These are phyloP conservation scores for Endoconidiophora polonica DNA, from an alignment of 2,329 filamentous ascomycete genomes.

Conservation along the genomic window DNA sequence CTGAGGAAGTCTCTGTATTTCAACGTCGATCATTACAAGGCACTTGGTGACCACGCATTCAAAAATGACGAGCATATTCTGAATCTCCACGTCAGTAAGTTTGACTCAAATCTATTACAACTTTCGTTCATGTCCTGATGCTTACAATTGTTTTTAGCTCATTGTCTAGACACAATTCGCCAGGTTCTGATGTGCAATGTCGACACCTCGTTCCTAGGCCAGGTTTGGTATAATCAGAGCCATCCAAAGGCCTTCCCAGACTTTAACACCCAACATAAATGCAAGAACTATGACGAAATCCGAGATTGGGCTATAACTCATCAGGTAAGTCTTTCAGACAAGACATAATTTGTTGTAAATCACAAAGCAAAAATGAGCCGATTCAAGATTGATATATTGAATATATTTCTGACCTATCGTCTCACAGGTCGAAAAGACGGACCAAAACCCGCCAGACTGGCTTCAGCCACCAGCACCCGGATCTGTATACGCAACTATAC, in stretches of 20 bases:
- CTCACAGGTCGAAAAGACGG: slow-evolving; percentile 7
- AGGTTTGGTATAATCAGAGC: slow-evolving; percentile 37
- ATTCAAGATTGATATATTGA: not conserved
- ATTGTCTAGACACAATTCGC: slow-evolving; percentile 44
- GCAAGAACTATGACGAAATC: slow-evolving; percentile 39
- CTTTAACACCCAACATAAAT: slow-evolving; percentile 43
- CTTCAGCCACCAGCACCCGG: slow-evolving; percentile 4
- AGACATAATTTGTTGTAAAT: not conserved
- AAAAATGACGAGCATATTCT: slow-evolving; percentile 37
- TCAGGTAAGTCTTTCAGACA: slow-evolving; percentile 23
- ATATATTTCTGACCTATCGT: not conserved
- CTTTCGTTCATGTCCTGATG: too few relatives aligned
- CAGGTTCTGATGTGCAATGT: slow-evolving; percentile 47
- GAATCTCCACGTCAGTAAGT: slow-evolving; percentile 35
- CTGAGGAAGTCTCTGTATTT: slow-evolving; percentile 40
- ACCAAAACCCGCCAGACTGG: slow-evolving; percentile 11
- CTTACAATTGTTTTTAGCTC: slow-evolving; percentile 22
- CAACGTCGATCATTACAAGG: slow-evolving; percentile 42
- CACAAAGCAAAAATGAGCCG: not conserved
- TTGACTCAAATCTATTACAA: too few relatives aligned
- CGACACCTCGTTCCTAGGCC: slow-evolving; percentile 42
- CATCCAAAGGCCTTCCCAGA: slow-evolving; percentile 37
- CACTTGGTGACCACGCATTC: slow-evolving; percentile 34
- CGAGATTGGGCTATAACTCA: slow-evolving; percentile 35
- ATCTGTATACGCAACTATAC: slow-evolving; percentile 9